Evolutionary conservation across 257 asterid genomes (phyloP).

Genomic region (Scutellaria baicalensis): DNA sequence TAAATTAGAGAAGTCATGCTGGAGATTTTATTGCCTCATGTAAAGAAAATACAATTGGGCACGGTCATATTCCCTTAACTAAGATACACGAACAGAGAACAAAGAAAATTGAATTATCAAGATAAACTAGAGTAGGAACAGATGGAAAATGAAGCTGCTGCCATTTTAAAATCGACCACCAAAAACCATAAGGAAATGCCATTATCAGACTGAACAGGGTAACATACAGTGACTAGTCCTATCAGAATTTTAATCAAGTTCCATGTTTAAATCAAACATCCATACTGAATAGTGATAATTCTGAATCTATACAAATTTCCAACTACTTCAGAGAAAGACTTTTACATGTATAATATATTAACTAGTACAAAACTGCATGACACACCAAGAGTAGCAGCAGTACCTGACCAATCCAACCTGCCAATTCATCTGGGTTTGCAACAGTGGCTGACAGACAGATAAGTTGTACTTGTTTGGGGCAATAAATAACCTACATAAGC

Average conservation of each 20-base stretch:
- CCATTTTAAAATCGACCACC: neutral
- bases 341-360: neutral
- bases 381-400: constrained; percentile 19
- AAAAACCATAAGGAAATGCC: neutral
- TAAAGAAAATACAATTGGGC: neutral
- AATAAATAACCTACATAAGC: constrained; percentile 72
- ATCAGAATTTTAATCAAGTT: neutral
- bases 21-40: neutral
- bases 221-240: neutral
- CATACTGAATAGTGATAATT: neutral
- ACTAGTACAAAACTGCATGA: constrained; percentile 15
- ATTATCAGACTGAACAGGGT: neutral
- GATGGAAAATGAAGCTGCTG: neutral
- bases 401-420: constrained; percentile 99
- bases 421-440: constrained; percentile 96
- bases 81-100: neutral
- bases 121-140: neutral
- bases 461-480: constrained; percentile 96
- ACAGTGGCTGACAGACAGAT: constrained; percentile 97
- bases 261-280: constrained; percentile 1
- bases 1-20: neutral
- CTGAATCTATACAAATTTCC: neutral
- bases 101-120: neutral
- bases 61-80: neutral
- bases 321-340: neutral